Percentiles rank a stretch among this genome's conserved stretches.
Conservation (phyloP, 148 eudicot species). For the Chenopodium formosanum region DNA sequence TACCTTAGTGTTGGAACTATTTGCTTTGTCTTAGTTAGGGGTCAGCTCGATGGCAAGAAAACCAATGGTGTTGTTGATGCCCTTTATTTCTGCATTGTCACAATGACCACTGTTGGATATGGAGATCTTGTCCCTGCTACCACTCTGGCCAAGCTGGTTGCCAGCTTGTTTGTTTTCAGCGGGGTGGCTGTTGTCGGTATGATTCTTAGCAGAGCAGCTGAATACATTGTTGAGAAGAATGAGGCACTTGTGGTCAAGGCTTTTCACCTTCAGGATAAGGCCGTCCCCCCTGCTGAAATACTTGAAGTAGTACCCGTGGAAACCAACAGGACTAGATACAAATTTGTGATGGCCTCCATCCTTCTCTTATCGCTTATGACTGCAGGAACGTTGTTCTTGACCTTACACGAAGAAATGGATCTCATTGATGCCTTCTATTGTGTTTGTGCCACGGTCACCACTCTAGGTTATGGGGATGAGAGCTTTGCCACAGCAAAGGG, state of each 20-base stretch:
- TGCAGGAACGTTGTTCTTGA: conserved; percentile 46
- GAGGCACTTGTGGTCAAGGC: conserved; percentile 52
- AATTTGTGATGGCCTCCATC: conserved; percentile 34
- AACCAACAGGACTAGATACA: conserved; percentile 51
- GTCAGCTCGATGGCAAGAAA: conserved; percentile 55
- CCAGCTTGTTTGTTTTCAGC: conserved; percentile 57
- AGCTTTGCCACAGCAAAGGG: conserved; percentile 63
- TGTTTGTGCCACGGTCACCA: conserved; percentile 72
- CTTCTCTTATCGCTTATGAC: conserved; percentile 41
- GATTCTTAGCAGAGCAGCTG: conserved; percentile 64
- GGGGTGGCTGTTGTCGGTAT: conserved; percentile 71
- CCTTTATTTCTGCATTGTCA: conserved; percentile 69
- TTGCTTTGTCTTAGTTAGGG: conserved; percentile 48
- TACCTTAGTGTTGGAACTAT: conserved; percentile 52
- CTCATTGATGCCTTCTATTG: conserved; percentile 65
- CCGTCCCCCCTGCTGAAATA: conserved; percentile 30
- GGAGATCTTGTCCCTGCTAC: conserved; percentile 82
- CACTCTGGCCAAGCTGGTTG: conserved; percentile 48
- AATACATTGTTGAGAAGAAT: conserved; percentile 59
- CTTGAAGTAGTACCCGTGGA: conserved; percentile 42
- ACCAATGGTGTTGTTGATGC: conserved; percentile 65
- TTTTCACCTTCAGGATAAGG: conserved; percentile 42
- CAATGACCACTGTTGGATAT: conserved; percentile 90
- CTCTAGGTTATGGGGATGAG: conserved; percentile 78
- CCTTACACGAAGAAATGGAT: conserved; percentile 40